These are phyloP conservation scores for Podaxis sp. DNA, from an alignment of 768 basidiomycete genomes.

Conservation along the genomic window DNA sequence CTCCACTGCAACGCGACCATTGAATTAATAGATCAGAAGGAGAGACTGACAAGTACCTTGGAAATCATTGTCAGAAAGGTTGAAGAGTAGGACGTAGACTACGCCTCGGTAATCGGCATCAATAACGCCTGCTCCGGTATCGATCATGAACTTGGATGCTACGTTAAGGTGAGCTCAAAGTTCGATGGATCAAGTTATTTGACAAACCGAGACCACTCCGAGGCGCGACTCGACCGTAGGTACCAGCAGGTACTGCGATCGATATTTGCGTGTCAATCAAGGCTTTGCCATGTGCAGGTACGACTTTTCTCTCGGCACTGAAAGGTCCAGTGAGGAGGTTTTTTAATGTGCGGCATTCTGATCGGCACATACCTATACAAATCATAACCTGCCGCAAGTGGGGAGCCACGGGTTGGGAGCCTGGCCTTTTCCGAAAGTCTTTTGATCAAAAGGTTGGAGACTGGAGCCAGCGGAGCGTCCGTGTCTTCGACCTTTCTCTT, in stretches of 20 bases:
- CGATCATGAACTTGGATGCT: conserved; percentile 98
- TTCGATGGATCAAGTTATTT: not conserved
- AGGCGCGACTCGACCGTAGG: conserved; percentile 96
- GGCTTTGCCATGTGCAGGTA: conserved; percentile 91
- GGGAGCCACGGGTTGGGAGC: conserved; percentile 84
- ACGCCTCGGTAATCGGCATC: conserved; percentile 95
- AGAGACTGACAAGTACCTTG: conserved; percentile 47
- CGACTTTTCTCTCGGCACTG: conserved; percentile 81
- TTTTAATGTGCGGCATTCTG: conserved; percentile 4
- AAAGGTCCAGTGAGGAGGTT: conserved; percentile 8
- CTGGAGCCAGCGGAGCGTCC: conserved; percentile 35
- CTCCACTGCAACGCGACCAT: conserved; percentile 53
- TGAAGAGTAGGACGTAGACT: conserved; percentile 91
- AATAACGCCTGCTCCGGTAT: conserved; percentile 96
- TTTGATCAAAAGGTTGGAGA: conserved; percentile 73
- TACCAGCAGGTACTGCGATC: conserved; percentile 89
- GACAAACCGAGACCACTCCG: conserved; percentile 88
- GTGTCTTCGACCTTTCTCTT: conserved; percentile 56
- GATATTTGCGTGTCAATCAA: conserved; percentile 90
- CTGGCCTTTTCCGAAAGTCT: conserved; percentile 79
- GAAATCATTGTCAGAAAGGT: conserved; percentile 88
- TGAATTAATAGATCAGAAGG: not conserved
- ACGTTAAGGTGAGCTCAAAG: conserved; percentile 3
- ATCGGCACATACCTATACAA: conserved; percentile 72
- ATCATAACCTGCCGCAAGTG: conserved; percentile 92